Conservation (phyloP, 331 rosid genomes). For the Dryas integrifolia region DNA sequence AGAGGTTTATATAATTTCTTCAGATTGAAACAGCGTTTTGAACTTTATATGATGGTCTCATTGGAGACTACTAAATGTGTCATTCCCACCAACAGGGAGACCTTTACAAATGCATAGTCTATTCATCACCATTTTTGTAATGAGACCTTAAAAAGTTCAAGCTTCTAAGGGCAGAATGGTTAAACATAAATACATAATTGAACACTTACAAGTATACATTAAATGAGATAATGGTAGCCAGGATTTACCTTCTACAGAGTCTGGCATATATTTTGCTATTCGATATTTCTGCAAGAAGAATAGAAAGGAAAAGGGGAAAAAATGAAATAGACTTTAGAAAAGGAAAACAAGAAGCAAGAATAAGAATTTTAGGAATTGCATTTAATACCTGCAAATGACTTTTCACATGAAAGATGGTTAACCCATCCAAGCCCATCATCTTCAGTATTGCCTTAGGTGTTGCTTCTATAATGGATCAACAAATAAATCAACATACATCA, state of each 20-base stretch:
- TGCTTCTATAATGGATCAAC: conserved; percentile 53
- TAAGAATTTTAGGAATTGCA: neutral
- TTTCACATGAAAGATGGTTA: conserved; percentile 84
- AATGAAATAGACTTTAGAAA: neutral
- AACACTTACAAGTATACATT: neutral
- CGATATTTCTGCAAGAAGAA: conserved; percentile 61
- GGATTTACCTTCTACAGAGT: conserved; percentile 53
- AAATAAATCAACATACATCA: neutral
- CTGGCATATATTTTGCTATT: conserved; percentile 79
- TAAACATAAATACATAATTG: neutral
- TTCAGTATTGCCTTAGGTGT: conserved; percentile 80
- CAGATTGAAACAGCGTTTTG: neutral
- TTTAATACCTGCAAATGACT: conserved; percentile 75
- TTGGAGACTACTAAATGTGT: neutral
- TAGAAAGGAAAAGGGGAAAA: neutral
- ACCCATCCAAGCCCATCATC: conserved; percentile 76
- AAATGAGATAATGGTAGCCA: neutral
- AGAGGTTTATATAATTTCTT: neutral
- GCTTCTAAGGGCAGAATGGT: neutral
- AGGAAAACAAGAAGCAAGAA: neutral
- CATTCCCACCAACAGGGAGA: neutral
- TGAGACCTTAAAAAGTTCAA: neutral
- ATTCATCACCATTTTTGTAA: neutral
- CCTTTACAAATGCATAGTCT: neutral
- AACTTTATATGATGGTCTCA: neutral